Evolutionary conservation across 225 moss, liverwort and hornwort species (phyloP), one percentile per base, ranked within the genome.

Genomic region (Bryoerythrophyllum caledonicum): DNA sequence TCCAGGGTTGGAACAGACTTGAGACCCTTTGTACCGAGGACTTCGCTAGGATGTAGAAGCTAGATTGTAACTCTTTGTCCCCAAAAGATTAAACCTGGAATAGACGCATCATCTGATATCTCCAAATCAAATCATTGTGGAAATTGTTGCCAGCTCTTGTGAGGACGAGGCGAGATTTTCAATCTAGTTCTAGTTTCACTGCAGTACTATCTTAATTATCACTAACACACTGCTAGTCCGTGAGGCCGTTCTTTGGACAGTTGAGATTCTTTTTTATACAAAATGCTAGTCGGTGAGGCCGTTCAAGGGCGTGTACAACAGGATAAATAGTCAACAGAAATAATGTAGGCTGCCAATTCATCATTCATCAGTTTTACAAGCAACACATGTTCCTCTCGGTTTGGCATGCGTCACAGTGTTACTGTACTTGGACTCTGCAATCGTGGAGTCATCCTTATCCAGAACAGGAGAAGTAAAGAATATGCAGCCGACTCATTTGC

Each of bases 261-360:
- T n/a, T n/a, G n/a, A n/a, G n/a, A n/a, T n/a, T n/a, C n/a, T n/a
- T n/a, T n/a, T n/a, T n/a, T n/a, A n/a, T n/a, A n/a, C n/a, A 57
- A 49, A 48, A 68, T 77, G 63, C 37, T 62, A 4, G 68, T 68
- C 10, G 28, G 63, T 26, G 57, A 56, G 38, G 32, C 78, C 41
- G 41, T 78, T 78, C 5, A 20, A 78, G 65, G 59, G 65, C 70
- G 38, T 77, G 70, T 70, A 74, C 51, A 64, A 56, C 58, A 82
- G 40, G 23, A 51, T 56, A 46, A 49, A 32, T 68, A 63, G 38
- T 10, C 14, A 68, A 74, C 25, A 19, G 72, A 72, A 49, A 19
- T 16, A 67, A 56, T 67, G 27, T 54, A 56, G 56, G 24, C 20
- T 6, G 38, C 21, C 56, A 6, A 57, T 55, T 54, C 38, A 19